Percentiles rank a stretch among this genome's conserved stretches.
These are phyloP conservation scores for Silene conica DNA, from an alignment of 148 eudicot genomes.

Conservation along the genomic window DNA sequence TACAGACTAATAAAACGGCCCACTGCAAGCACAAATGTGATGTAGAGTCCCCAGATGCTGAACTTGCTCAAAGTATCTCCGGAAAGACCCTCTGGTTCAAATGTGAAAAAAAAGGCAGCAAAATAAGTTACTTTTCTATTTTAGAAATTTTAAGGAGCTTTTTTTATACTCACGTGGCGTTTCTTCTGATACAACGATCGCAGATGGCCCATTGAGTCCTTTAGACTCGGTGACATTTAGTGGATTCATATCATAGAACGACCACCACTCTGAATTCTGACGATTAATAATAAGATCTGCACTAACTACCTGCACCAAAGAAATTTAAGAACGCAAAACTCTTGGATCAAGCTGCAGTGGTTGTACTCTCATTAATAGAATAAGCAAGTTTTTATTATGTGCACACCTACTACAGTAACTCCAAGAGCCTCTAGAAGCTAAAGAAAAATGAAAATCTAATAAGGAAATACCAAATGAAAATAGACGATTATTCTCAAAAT, in stretches of 20 bases:
- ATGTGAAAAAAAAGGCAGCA: conserved; percentile 11
- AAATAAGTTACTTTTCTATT: conserved; percentile 12
- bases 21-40: conserved; percentile 95
- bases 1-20: conserved; percentile 97
- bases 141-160: not conserved
- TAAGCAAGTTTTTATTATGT: not conserved
- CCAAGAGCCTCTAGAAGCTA: conserved; percentile 80
- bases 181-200: conserved; percentile 89
- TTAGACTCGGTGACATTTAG: conserved; percentile 48
- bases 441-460: not conserved
- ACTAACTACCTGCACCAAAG: conserved; percentile 44
- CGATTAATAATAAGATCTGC: conserved; percentile 72
- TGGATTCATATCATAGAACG: conserved; percentile 63
- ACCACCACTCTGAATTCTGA: conserved; percentile 76
- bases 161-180: conserved; percentile 76
- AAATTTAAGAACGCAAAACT: conserved; percentile 23
- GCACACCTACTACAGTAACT: not conserved
- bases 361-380: not conserved
- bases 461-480: not conserved
- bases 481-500: not conserved
- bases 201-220: conserved; percentile 78
- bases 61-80: conserved; percentile 99
- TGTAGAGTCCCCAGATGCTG: conserved; percentile 98
- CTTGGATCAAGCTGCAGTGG: conserved; percentile 3
- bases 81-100: conserved; percentile 75